Evolutionary conservation across 73 alveolate species (phyloP), one percentile per base, ranked within the genome.

Genomic region (Breviolum minutum): DNA sequence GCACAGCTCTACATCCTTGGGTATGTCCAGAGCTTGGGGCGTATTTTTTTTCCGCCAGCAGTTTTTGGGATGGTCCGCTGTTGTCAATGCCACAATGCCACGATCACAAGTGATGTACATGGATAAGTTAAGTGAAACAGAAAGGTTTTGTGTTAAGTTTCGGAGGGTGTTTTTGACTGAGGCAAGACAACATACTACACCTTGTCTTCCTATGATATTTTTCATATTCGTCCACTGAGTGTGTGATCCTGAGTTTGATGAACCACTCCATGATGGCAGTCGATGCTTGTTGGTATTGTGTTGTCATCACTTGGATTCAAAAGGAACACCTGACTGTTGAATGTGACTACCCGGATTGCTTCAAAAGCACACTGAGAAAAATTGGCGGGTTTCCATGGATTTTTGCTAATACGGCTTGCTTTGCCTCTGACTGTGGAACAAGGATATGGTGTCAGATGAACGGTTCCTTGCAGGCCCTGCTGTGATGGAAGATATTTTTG

Each of bases 361-460:
- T 4, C n/a, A n/a, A 70, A 7, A 4, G 83, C 17, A 29, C 83
- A 11, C 32, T 69, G 26, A 24, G 80, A 24, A 17, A 20, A 20
- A 2, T 20, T n/a, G n/a, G n/a, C n/a, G n/a, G 80, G 80, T 2
- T 69, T n/a, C n/a, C n/a, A n/a, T n/a, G n/a, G 20, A 20, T 17
- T 69, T 40, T 40, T 40, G 54, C 54, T 40, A 40, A 40, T 40
- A 40, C 54, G 54, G 3, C 54, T 40, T 40, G 32, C 83, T 19
- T 24, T 24, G 10, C n/a, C 83, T 9, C 16, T 73, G 83, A 61
- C 14, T 8, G 64, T 29, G 87, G 64, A 30, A 22, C 8, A n/a
- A 92, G 98, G 98, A 92, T 81, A 92, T 92, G 98, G 89, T 92
- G 90, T 13, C 40, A 19, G 98, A 92, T 26, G 90, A 92, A 29